Evolutionary conservation across 2,329 filamentous ascomycete genomes (phyloP).

Genomic region (Camillea tinctor): DNA sequence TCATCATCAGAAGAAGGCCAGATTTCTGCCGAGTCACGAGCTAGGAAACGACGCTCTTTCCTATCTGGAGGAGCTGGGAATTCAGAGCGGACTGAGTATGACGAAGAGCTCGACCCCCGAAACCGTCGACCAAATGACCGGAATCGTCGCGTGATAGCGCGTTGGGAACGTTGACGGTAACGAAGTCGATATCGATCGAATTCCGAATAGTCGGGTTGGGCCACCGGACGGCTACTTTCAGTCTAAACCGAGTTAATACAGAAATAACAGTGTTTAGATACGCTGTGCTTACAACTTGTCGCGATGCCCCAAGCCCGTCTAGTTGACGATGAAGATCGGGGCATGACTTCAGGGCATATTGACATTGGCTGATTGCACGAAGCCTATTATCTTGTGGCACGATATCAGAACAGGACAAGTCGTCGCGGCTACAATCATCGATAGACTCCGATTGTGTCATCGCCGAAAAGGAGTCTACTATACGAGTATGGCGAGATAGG

Average conservation of each 20-base stretch:
- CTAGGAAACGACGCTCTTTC: slow-evolving; percentile 27
- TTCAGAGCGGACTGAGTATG: slow-evolving; percentile 27
- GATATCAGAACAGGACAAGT: slow-evolving; percentile 7
- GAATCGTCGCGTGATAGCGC: slow-evolving; percentile 21
- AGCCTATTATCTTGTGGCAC: slow-evolving; percentile 14
- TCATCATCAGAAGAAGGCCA: slow-evolving; percentile 31
- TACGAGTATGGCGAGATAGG: neutral
- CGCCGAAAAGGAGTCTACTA: slow-evolving; percentile 3
- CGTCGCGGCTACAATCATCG: slow-evolving; percentile 2
- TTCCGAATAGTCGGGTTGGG: slow-evolving; percentile 15
- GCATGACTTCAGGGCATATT: slow-evolving; percentile 24
- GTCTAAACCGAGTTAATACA: slow-evolving; percentile 12
- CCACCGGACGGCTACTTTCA: slow-evolving; percentile 7
- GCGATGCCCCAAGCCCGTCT: slow-evolving; percentile 3
- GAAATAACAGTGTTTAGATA: neutral
- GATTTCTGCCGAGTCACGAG: slow-evolving; percentile 28
- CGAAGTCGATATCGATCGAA: slow-evolving; percentile 15
- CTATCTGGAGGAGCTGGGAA: slow-evolving; percentile 24
- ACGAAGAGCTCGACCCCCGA: slow-evolving; percentile 25
- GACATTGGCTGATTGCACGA: slow-evolving; percentile 12
- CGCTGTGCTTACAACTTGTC: slow-evolving; percentile 6
- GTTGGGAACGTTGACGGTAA: slow-evolving; percentile 16
- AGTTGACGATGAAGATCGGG: slow-evolving; percentile 26
- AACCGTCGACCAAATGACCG: slow-evolving; percentile 22
- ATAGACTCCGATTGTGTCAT: slow-evolving; percentile 3